phyloP scores from a whole-genome alignment of 2,329 filamentous ascomycete species.

The Fusarium nisikadoi region DNA sequence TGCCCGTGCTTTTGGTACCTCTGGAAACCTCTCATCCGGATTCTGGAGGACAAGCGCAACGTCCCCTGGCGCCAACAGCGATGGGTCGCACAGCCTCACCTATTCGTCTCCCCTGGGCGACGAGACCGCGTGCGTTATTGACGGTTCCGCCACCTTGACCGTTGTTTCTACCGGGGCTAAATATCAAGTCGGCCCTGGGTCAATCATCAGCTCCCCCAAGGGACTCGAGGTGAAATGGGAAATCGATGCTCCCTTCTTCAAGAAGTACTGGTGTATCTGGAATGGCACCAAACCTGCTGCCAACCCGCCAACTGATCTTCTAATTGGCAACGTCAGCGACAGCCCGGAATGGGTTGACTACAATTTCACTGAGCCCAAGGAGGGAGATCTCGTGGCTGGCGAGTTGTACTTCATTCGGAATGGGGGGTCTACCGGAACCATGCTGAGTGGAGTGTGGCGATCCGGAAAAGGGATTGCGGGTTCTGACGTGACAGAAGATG shows the following conservation, averaged over 20 bases:
- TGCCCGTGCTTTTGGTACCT: conserved; percentile 7
- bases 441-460: conserved; percentile 12
- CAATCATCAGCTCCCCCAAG: conserved; percentile 10
- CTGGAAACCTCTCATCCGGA: background rate
- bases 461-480: background rate
- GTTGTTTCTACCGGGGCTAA: background rate
- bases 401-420: conserved; percentile 26
- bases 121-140: conserved; percentile 6
- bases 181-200: background rate
- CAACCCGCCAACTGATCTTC: background rate
- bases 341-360: conserved; percentile 22
- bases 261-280: conserved; percentile 14
- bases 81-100: background rate
- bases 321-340: conserved; percentile 12
- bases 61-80: background rate
- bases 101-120: conserved; percentile 4
- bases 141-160: background rate
- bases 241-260: conserved; percentile 6
- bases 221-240: conserved; percentile 6
- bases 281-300: background rate
- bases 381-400: conserved; percentile 24
- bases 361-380: conserved; percentile 26
- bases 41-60: conserved; percentile 4
- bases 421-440: conserved; percentile 11
- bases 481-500: background rate